These are phyloP conservation scores for Dalbergia cultrata DNA, from an alignment of 306 rosid genomes.

Conservation along the genomic window DNA sequence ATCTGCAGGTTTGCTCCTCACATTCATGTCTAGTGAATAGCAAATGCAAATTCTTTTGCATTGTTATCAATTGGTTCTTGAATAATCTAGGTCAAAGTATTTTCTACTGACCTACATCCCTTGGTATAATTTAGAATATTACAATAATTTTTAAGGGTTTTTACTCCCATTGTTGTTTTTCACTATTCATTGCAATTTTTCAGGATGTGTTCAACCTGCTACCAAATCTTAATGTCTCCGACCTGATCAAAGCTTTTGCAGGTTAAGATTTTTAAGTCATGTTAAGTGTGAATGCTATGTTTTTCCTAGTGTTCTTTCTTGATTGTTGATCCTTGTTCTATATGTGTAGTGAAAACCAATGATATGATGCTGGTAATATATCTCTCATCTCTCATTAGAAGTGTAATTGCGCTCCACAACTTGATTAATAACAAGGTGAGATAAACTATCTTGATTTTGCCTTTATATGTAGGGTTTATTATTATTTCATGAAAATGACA, in stretches of 20 bases:
- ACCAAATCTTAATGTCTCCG: conserved; percentile 64
- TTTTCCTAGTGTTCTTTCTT: not conserved
- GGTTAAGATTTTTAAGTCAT: conserved; percentile 42
- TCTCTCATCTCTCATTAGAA: conserved; percentile 63
- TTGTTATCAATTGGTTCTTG: conserved; percentile 36
- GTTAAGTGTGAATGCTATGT: conserved; percentile 5
- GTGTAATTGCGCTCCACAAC: conserved; percentile 67
- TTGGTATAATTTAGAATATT: not conserved
- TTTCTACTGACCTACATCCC: conserved; percentile 7
- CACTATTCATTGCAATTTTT: conserved; percentile 29
- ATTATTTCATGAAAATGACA: not conserved
- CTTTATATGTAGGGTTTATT: conserved; percentile 9
- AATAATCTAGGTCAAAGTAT: conserved; percentile 13
- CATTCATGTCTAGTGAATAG: not conserved
- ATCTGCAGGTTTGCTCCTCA: conserved; percentile 69
- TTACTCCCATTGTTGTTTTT: conserved; percentile 8
- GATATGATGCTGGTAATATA: conserved; percentile 69
- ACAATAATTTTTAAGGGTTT: not conserved
- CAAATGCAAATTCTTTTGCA: not conserved
- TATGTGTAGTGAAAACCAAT: conserved; percentile 63
- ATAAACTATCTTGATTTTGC: conserved; percentile 34
- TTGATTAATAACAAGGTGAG: conserved; percentile 67
- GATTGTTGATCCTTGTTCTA: conserved; percentile 33
- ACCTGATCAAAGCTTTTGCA: conserved; percentile 63
- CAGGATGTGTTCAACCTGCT: conserved; percentile 68